Evolutionary conservation across 352 stramenopile genomes (phyloP).

Genomic region (Pythium phragmitis): DNA sequence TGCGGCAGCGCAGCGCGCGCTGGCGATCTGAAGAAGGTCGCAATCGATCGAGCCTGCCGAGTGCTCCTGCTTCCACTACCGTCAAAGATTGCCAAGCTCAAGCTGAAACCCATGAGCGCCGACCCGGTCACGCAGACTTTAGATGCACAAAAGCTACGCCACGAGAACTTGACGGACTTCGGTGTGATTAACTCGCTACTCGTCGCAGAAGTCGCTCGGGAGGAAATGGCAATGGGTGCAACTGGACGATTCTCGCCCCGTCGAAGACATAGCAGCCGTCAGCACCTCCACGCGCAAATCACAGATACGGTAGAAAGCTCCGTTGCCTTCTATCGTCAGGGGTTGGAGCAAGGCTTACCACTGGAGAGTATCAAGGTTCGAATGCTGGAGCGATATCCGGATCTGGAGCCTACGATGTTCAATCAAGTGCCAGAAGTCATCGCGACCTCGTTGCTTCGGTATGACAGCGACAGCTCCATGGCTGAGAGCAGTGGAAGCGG

Average conservation of each 20-base stretch:
- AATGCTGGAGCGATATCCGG: slow-evolving; percentile 50
- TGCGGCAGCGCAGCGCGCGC: slow-evolving; percentile 16
- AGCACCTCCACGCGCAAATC: slow-evolving; percentile 8
- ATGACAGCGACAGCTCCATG: slow-evolving; percentile 27
- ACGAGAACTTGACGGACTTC: slow-evolving; percentile 30
- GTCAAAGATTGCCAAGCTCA: slow-evolving; percentile 12
- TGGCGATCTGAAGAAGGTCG: slow-evolving; percentile 22
- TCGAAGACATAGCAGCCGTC: slow-evolving; percentile 27
- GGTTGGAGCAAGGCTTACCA: slow-evolving; percentile 51
- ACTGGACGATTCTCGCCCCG: slow-evolving; percentile 15
- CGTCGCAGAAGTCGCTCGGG: slow-evolving; percentile 22
- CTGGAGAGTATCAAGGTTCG: slow-evolving; percentile 57
- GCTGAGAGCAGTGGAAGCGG: slow-evolving; percentile 5
- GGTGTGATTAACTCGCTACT: slow-evolving; percentile 34
- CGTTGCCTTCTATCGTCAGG: slow-evolving; percentile 34
- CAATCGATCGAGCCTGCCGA: slow-evolving; percentile 19
- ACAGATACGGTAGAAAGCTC: slow-evolving; percentile 6
- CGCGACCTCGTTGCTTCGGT: slow-evolving; percentile 35
- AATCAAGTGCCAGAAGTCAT: slow-evolving; percentile 36
- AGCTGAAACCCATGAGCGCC: slow-evolving; percentile 10
- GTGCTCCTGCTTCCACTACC: slow-evolving; percentile 24
- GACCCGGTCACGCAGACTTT: not conserved
- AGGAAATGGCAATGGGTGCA: slow-evolving; percentile 10
- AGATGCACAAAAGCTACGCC: slow-evolving; percentile 9
- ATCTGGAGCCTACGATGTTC: slow-evolving; percentile 48